Base-by-base conservation (phyloP, 208 protist species). In the Angomonas desouzai region DNA sequence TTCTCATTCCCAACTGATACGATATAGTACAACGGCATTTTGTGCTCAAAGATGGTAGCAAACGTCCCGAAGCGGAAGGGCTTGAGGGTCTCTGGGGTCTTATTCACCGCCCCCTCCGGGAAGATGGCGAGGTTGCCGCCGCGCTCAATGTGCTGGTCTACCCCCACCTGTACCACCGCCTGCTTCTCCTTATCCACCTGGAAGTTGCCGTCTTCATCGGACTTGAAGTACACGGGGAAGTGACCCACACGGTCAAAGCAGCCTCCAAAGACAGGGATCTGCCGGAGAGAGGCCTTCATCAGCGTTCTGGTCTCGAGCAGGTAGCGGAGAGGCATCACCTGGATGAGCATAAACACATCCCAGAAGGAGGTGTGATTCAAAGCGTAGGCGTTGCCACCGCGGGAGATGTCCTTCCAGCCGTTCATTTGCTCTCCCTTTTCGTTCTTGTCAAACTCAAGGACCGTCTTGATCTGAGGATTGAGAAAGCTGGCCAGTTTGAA, bases 171-270 rank as follows among this genome's bases (percentile, higher is more conserved):
- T 62, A 91, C 81, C 30, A 20, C 59, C 34, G 72, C 76, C 66
- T 91, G 85, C 51, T 40, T 29, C 62, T 86, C 81, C 74, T 86
- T 87, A 63, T 91, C 81, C 32, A 91, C 74, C 47, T 76, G 47
- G 45, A 87, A 91, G 59, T 71, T 68, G 2, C 75, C 72, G 22
- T 79, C 77, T 29, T 66, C 71, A 43, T 86, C 79, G 30, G 74
- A 80, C 51, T 76, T 89, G 74, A 89, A 91, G 76, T 83, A 89
- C 11, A 91, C 85, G 2, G 85, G 85, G 56, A 88, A 91, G 76
- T 91, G 80, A 2, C 85, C 85, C 40, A 83, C 78, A 30, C 72
- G 73, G 58, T 81, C 68, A 55, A 84, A 84, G 61, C 72, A 55
- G 70, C 68, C 73, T 48, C 83, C 83, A 61, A 85, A 81, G 51